Base-by-base conservation (phyloP, 2,329 filamentous ascomycete genomes). In the Allantophomopsis lycopodina region DNA sequence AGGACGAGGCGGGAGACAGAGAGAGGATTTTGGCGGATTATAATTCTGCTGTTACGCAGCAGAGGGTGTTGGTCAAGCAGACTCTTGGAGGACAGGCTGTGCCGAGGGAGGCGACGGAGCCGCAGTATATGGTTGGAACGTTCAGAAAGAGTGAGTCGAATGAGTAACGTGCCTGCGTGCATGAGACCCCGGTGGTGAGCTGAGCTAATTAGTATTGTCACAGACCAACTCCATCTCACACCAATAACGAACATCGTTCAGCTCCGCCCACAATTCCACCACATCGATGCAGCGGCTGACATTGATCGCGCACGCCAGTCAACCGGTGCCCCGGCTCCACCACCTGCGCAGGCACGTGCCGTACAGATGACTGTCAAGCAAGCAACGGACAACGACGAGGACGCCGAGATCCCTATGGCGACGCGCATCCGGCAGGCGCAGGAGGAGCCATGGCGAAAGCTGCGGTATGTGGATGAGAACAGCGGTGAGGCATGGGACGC, bases 321-420 rank as follows among this genome's bases (percentile, higher is more conserved):
- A 35, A 53, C 58, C 32, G 31, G 28, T 38, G 44, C 43, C 16
- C 32, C 39, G n/a, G 40, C 44, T 20, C 35, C 44, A 16, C 41
- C 43, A 34, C 30, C 43, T 17, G 58, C 63, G 4, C 75, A 78
- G 46, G 78, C 83, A 17, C 79, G 83, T 46, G 80, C 84, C 13
- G 84, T 94, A 50, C 82, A 91, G 59, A 84, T 94, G 65, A 85
- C 84, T 21, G 79, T 93, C 54, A 94, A 93, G 65, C 77, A 78
- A 31, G 73, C 76, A 2, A 73, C 76, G 36, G 76, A 82, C 49
- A 76, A 77, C 41, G 79, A 81, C 38, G 68, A 67, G 35, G 66
- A 75, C 40, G 68, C 75, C 11, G 76, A 74, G 17, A 73, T 83
- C 48, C 88, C 77, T 30, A 91, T 82, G 66, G 79, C 73, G 45